Percentiles rank a stretch among this genome's conserved stretches.
Evolutionary conservation across 1,284 basidiomycete genomes (phyloP).

Genomic region (Amylostereum chailletii): DNA sequence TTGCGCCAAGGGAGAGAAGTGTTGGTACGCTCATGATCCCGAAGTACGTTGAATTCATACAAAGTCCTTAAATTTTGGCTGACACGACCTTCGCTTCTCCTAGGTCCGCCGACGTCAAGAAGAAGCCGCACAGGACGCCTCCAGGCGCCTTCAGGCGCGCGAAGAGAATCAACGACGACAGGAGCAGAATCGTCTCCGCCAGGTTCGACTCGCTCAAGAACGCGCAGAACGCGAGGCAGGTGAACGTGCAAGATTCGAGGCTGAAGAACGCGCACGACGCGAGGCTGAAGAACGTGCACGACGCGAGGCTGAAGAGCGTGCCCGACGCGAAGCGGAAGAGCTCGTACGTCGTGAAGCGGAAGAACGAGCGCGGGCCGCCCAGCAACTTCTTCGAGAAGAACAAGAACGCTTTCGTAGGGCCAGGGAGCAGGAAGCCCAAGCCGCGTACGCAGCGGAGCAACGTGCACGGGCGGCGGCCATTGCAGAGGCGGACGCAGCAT

Average conservation of each 20-base stretch:
- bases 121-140: not conserved
- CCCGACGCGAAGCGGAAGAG: not conserved
- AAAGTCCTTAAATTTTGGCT: not conserved
- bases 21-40: not conserved
- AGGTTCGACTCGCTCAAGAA: not conserved
- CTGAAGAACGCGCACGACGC: not conserved
- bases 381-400: not conserved
- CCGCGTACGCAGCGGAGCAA: constrained; percentile 2
- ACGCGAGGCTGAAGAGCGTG: not conserved
- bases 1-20: constrained; percentile 1
- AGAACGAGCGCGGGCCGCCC: not conserved
- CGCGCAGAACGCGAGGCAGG: not conserved
- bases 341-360: not conserved
- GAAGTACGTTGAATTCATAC: not conserved
- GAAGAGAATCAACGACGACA: not conserved
- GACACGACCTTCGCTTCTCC: not conserved
- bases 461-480: not conserved
- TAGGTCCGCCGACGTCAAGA: not conserved
- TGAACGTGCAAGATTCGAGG: not conserved
- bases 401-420: not conserved
- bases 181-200: not conserved
- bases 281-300: not conserved
- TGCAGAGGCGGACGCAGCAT: constrained; percentile 12
- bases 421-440: not conserved
- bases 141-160: not conserved